Evolutionary conservation across 1,284 basidiomycete species (phyloP), one percentile per base, ranked within the genome.

Genomic region (Tremellales sp.): DNA sequence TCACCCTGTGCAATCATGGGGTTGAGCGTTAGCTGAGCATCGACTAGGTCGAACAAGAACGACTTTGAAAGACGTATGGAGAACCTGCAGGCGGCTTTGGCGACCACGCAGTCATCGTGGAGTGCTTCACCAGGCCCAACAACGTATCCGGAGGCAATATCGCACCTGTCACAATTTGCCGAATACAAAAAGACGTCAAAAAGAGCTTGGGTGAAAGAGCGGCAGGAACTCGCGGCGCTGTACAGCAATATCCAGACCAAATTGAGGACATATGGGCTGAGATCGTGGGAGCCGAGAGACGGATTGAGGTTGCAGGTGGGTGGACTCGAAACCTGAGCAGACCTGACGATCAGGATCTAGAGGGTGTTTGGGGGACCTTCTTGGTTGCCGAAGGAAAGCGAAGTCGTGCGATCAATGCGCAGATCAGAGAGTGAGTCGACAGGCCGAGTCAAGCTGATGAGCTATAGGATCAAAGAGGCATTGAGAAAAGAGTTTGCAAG

Each of bases 231-330:
- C 6, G 82, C 85, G 3, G 89, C 87, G 2, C 77, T 97, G 12
- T 87, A 97, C 58, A 84, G 87, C 4, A 97, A 97, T 64, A 86
- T 98, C 29, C 88, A 93, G 70, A 97, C 91, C 1, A 97, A 97
- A 71, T 75, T 98, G 53, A 82, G 81, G 67, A 97, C 93, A 13
- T 97, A 97, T 73, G 83, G 85, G 10, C 67, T 97, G 53, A 76
- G 82, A 43, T 82, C 86, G 58, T 97, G 93, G 71, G 77, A 84
- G 16, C 90, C 92, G n/a, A 81, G 82, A 4, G 66, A 74, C 8
- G 89, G 87, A 1, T 71, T 91, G 14, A 72, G 81, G 16, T 76
- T 86, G 35, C 74, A 77, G 43, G 82, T 82, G 53, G 37, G 79
- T 72, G 29, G n/a, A n/a, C n/a, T 19, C 16, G n/a, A 21, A 9